Conservation (phyloP, 345 rosid genomes). For the Pelargonium nanum region DNA sequence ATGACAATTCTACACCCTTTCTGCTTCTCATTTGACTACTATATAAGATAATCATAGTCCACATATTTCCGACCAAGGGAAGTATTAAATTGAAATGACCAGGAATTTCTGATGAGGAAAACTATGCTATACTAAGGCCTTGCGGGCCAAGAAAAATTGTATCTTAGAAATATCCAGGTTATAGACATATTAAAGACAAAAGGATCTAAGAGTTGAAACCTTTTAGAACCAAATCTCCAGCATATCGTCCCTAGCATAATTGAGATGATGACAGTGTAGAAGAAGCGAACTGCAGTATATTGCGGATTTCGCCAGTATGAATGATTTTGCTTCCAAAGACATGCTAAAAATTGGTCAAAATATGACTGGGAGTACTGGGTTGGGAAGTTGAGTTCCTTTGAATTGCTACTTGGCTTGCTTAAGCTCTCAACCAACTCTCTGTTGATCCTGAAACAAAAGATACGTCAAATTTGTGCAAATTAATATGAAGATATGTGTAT, state of each 20-base stretch:
- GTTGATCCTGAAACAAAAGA: conserved; percentile 42
- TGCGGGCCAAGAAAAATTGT: neutral
- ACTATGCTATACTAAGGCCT: neutral
- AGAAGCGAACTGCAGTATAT: conserved; percentile 93
- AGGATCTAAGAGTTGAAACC: conserved; percentile 21
- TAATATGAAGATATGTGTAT: conserved; percentile 6
- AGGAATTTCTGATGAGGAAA: too few species aligned
- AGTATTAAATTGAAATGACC: too few species aligned
- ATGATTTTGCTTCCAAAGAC: conserved; percentile 93
- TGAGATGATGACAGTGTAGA: conserved; percentile 85
- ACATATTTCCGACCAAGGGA: too few species aligned
- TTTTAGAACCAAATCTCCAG: conserved; percentile 85
- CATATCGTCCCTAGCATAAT: conserved; percentile 95
- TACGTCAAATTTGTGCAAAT: conserved; percentile 6
- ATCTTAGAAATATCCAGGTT: too few species aligned
- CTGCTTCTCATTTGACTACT: too few species aligned
- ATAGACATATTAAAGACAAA: too few species aligned
- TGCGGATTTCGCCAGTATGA: conserved; percentile 97
- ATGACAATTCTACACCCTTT: too few species aligned
- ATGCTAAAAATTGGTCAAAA: conserved; percentile 67
- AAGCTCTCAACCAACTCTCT: conserved; percentile 59
- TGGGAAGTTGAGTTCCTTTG: conserved; percentile 69
- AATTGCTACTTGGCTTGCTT: conserved; percentile 54
- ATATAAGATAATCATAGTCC: too few species aligned
- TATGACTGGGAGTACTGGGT: conserved; percentile 70